Evolutionary conservation across 1,284 basidiomycete genomes (phyloP).

Genomic region (Moesziomyces sp.): DNA sequence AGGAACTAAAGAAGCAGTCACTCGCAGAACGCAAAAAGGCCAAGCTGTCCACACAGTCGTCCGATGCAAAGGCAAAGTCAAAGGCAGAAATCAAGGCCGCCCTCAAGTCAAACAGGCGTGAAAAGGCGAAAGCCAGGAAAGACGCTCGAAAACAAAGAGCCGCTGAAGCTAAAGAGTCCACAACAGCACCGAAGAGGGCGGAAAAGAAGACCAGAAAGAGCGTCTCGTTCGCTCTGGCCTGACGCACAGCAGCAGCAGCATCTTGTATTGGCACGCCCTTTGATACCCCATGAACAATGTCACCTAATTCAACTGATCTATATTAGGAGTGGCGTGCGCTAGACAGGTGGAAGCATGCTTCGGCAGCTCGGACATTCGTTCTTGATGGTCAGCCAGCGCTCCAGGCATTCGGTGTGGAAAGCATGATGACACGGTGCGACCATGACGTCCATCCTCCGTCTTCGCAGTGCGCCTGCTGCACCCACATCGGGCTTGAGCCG

Average conservation of each 20-base stretch:
- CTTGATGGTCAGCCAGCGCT: slow-evolving; percentile 47
- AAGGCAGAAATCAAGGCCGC: slow-evolving; percentile 43
- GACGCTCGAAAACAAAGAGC: slow-evolving; percentile 15
- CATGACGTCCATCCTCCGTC: slow-evolving; percentile 40
- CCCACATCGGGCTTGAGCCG: slow-evolving; percentile 13
- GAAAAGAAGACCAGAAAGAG: slow-evolving; percentile 23
- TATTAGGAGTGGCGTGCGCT: neutral
- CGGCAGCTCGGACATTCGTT: slow-evolving; percentile 50
- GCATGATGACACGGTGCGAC: slow-evolving; percentile 39
- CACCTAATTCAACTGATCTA: too few species aligned
- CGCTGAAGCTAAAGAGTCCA: neutral
- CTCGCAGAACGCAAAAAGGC: slow-evolving; percentile 7
- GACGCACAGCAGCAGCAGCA: neutral
- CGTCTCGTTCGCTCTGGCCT: slow-evolving; percentile 33
- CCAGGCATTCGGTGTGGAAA: slow-evolving; percentile 44
- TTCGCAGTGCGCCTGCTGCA: slow-evolving; percentile 6
- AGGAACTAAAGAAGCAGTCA: slow-evolving; percentile 11
- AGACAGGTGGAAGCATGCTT: slow-evolving; percentile 25
- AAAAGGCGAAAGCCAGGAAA: slow-evolving; percentile 30
- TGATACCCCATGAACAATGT: too few species aligned
- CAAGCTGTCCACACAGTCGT: neutral
- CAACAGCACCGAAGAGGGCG: neutral
- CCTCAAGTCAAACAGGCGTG: slow-evolving; percentile 23
- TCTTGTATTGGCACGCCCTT: too few species aligned
- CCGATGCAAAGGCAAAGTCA: slow-evolving; percentile 10